A percentile compares a stretch with the other conserved stretches of the same genome.
Conservation (phyloP, 2,329 filamentous ascomycete genomes). For the Golovinomyces cichoracearum region DNA sequence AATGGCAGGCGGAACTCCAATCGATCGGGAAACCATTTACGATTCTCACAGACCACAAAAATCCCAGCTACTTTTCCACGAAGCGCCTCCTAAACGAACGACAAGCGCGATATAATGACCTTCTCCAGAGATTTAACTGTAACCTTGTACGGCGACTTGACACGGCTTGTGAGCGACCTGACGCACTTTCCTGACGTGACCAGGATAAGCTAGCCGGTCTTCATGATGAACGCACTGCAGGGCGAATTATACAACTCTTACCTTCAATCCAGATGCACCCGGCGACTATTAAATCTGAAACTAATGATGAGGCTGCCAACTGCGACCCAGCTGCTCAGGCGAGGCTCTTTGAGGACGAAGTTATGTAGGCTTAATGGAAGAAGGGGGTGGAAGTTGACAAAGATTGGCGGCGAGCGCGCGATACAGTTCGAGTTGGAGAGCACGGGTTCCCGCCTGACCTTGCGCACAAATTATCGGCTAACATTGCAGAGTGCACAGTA, state of each 20-base stretch:
- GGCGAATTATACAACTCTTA: not conserved
- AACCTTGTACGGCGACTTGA: not conserved
- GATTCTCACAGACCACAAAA: no score
- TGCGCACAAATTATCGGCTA: no score
- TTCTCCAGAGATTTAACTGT: not conserved
- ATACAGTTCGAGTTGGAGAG: no score
- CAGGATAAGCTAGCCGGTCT: not conserved
- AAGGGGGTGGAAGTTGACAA: no score
- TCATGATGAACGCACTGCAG: not conserved
- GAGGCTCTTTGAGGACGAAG: no score
- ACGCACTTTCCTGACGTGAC: not conserved
- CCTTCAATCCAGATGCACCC: not conserved
- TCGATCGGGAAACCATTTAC: not conserved
- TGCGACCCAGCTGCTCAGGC: no score
- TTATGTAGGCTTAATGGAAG: no score
- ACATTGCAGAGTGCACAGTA: no score
- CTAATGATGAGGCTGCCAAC: no score
- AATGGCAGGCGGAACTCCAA: not conserved
- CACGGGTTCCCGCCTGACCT: no score
- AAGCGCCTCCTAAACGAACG: not conserved
- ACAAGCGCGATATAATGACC: not conserved
- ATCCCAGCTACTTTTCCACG: not conserved
- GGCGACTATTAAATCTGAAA: no score
- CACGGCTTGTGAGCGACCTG: not conserved
- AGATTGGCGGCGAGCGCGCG: no score